Conservation (phyloP, 2,329 filamentous ascomycete genomes). For the Furcasterigmium furcatum region DNA sequence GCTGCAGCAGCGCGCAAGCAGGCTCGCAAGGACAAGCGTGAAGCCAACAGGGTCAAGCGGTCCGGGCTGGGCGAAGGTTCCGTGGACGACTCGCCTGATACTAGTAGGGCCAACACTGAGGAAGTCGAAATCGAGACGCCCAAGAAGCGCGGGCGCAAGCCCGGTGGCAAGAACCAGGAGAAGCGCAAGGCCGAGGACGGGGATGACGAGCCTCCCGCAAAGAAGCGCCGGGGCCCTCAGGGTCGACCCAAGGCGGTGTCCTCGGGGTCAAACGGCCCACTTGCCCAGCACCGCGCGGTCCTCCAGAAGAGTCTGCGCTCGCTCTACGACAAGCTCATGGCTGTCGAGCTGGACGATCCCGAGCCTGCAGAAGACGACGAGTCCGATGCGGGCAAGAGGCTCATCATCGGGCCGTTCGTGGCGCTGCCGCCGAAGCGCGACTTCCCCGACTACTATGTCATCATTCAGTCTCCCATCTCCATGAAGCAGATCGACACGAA, state of each 20-base stretch:
- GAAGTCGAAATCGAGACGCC: constrained; percentile 61
- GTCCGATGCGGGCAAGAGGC: constrained; percentile 60
- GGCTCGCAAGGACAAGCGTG: constrained; percentile 76
- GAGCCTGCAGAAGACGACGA: constrained; percentile 54
- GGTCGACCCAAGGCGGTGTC: constrained; percentile 56
- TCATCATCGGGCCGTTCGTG: constrained; percentile 92
- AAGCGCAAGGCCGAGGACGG: constrained; percentile 86
- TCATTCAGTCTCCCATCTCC: constrained; percentile 89
- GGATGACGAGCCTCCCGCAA: constrained; percentile 73
- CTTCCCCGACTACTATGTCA: constrained; percentile 92
- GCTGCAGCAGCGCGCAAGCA: constrained; percentile 89
- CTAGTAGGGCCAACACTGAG: constrained; percentile 81
- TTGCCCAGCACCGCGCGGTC: constrained; percentile 63
- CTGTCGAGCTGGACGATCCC: constrained; percentile 74
- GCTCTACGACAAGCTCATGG: constrained; percentile 78
- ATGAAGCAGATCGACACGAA: constrained; percentile 94
- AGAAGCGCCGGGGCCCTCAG: constrained; percentile 73
- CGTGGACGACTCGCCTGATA: constrained; percentile 68
- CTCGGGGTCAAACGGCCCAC: constrained; percentile 19
- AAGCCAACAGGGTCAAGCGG: constrained; percentile 70
- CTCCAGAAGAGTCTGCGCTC: constrained; percentile 76
- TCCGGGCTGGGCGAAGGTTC: constrained; percentile 18
- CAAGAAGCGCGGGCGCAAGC: constrained; percentile 85
- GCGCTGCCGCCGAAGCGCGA: constrained; percentile 85
- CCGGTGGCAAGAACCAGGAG: constrained; percentile 62